Conservation (phyloP, 2,329 filamentous ascomycete genomes). For the Corinectria fuckeliana region DNA sequence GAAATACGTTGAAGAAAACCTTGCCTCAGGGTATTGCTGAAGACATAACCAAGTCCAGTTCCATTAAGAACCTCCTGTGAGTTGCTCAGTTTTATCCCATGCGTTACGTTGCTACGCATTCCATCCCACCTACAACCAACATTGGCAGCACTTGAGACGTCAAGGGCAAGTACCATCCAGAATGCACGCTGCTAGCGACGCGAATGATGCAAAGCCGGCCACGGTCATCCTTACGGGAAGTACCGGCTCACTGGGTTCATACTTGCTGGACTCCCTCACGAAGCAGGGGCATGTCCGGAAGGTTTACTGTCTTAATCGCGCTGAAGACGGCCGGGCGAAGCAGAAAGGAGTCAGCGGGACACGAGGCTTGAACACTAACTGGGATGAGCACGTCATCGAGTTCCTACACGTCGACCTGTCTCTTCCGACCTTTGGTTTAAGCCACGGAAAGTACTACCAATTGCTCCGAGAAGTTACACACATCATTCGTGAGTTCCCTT, state of each 20-base stretch:
- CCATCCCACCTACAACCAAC: neutral
- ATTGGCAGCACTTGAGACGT: neutral
- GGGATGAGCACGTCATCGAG: neutral
- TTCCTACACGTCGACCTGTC: neutral
- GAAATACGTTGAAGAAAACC: too few species aligned
- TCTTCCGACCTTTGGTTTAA: neutral
- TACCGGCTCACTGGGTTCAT: neutral
- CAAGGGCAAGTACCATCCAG: neutral
- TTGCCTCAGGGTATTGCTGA: too few species aligned
- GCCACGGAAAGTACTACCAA: neutral
- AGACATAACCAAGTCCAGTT: too few species aligned
- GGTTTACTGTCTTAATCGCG: neutral
- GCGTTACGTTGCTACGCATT: neutral
- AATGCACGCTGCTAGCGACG: neutral
- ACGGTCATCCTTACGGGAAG: neutral
- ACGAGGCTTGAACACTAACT: neutral
- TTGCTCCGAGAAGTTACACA: neutral
- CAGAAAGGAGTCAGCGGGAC: neutral
- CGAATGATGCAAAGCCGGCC: neutral
- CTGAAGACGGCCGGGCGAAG: neutral
- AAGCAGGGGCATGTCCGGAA: neutral
- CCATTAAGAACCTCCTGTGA: neutral
- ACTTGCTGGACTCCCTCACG: neutral
- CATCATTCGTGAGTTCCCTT: neutral
- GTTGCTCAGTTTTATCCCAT: too few species aligned